These are phyloP conservation scores for Blastobotrys persicus DNA, from an alignment of 1,139 yeast genomes.

Conservation along the genomic window DNA sequence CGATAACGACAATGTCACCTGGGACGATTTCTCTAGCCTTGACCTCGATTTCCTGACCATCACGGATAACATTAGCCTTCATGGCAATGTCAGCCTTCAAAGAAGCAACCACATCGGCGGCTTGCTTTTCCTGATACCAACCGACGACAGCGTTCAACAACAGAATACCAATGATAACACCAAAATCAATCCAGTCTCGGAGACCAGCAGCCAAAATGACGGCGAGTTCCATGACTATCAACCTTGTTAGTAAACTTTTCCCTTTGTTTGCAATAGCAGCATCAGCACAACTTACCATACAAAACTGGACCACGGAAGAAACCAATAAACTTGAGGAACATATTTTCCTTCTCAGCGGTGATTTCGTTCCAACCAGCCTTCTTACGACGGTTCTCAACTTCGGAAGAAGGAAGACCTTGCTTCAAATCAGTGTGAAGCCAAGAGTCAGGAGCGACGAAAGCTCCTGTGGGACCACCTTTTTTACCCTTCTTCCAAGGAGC, in stretches of 20 bases:
- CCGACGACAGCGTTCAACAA: constrained; percentile 57
- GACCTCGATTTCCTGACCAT: constrained; percentile 72
- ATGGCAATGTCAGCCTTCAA: constrained; percentile 90
- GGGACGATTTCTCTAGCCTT: constrained; percentile 85
- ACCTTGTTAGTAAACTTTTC: constrained; percentile 10
- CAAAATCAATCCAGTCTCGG: constrained; percentile 71
- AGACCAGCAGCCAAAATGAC: constrained; percentile 66
- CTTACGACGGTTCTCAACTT: constrained; percentile 58
- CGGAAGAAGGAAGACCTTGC: constrained; percentile 52
- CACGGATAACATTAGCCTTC: constrained; percentile 83
- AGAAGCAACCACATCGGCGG: constrained; percentile 94
- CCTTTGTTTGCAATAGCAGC: background rate
- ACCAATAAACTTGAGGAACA: constrained; percentile 57
- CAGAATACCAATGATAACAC: constrained; percentile 63
- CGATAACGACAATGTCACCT: constrained; percentile 88
- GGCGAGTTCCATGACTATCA: constrained; percentile 60
- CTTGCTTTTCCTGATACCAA: constrained; percentile 75
- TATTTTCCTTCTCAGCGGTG: constrained; percentile 59
- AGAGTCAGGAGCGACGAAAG: constrained; percentile 35
- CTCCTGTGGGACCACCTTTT: constrained; percentile 20
- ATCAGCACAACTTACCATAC: constrained; percentile 37
- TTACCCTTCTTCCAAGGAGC: constrained; percentile 25
- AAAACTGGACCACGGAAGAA: constrained; percentile 67
- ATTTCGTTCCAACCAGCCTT: constrained; percentile 62
- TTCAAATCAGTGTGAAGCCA: constrained; percentile 49